Conservation (phyloP, 345 rosid genomes). For the Eucalyptus melliodora region DNA sequence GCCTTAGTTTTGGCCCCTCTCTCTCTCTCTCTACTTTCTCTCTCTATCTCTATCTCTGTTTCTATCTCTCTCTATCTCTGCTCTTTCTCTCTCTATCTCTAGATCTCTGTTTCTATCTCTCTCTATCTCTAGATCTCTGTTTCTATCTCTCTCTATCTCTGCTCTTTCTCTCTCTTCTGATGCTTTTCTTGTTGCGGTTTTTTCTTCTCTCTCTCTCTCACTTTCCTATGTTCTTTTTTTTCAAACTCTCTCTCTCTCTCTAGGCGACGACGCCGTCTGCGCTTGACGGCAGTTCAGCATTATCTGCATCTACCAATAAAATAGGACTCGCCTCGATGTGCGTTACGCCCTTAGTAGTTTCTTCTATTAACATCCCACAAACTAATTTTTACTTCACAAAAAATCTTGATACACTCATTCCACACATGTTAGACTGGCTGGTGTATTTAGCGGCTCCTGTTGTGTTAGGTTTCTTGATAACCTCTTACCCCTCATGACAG, state of each 20-base stretch:
- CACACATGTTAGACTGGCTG: no score
- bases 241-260: not conserved
- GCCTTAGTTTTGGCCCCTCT: not conserved
- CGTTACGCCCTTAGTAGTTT: not conserved
- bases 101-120: not conserved
- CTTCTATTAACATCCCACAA: not conserved
- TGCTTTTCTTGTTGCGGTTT: not conserved
- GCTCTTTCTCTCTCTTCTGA: not conserved
- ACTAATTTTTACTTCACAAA: no score
- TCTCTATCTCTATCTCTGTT: not conserved
- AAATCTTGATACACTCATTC: rapidly evolving
- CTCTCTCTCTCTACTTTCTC: not conserved
- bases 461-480: no score
- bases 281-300: not conserved
- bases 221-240: not conserved
- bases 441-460: no score
- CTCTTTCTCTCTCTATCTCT: no score
- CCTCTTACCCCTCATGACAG: rapidly evolving
- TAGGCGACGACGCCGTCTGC: not conserved
- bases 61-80: not conserved
- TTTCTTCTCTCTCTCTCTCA: no score
- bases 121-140: not conserved
- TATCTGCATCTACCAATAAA: not conserved
- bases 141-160: not conserved
- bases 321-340: not conserved